Base-by-base conservation (phyloP, 495 filamentous ascomycete species). In the Neurospora tetraspora region DNA sequence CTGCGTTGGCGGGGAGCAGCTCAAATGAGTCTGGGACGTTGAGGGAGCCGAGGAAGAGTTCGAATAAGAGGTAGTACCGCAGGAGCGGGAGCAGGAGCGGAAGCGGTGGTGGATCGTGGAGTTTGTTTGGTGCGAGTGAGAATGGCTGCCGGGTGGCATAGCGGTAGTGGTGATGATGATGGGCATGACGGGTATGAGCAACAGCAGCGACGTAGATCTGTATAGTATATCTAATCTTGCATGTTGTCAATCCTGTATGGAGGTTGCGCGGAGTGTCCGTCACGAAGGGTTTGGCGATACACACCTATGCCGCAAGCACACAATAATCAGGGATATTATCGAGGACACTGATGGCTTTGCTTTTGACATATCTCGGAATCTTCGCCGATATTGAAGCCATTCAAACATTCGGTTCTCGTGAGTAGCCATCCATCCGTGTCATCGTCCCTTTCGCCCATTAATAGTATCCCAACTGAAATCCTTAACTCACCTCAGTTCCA, bases 21-120 rank as follows among this genome's bases (percentile, higher is more conserved):
- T 71, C 74, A 38, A 74, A 77, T 43, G 72, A 75, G 18, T 34
- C 39, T 18, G 38, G 40, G 31, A 53, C 36, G 40, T 9, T 43
- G 37, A 43, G 68, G 18, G n/a, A 34, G 40, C 20, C 16, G 39
- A 40, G 27, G 37, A 34, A 65, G n/a, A 38, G n/a, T 38, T 18
- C 27, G 27, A 69, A n/a, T 2, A 65, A 27, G 8, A 72, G 38
- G 59, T 69, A 70, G 39, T 42, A 70, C 39, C 18, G 2, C 5
- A 34, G 38, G 9, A 70, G 39, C 9, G 7, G 38, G 69, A 31
- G 5, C 45, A 1, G 2, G 23, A 31, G 45, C 45, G 10, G 45
- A 20, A 61, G 53, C 27, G 53, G 53, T 14, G 34, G 53, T 34
- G 53, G 53, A 34, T 10, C 53, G 53, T 36, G 53, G 14, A 5